Evolutionary conservation across 2,329 filamentous ascomycete genomes (phyloP).

Genomic region (Xylariaceae sp.): DNA sequence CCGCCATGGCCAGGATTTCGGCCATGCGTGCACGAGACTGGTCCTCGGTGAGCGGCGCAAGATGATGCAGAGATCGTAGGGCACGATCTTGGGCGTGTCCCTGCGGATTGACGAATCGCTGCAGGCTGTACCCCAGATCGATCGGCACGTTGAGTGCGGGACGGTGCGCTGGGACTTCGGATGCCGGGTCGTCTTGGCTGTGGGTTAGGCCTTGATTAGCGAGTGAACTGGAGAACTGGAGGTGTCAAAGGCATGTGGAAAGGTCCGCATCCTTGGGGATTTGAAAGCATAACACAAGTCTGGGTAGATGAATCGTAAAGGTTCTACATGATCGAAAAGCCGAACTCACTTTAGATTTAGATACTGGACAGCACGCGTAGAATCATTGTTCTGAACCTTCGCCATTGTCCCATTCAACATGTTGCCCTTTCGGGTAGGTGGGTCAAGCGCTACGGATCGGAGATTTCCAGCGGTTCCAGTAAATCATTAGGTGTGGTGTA

Average conservation of each 20-base stretch:
- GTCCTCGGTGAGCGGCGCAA: conserved; percentile 23
- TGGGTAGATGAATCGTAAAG: too few species aligned
- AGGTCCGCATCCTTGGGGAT: not conserved
- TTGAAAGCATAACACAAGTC: too few species aligned
- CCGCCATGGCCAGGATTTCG: conserved; percentile 16
- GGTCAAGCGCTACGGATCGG: not conserved
- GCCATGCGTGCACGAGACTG: conserved; percentile 28
- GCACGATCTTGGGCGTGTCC: conserved; percentile 23
- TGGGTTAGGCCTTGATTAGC: not conserved
- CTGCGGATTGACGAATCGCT: conserved; percentile 25
- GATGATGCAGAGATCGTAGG: conserved; percentile 18
- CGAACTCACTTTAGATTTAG: conserved; percentile 24
- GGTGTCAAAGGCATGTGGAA: not conserved
- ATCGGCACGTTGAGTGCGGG: conserved; percentile 22
- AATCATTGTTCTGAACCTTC: conserved; percentile 19
- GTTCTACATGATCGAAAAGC: not conserved
- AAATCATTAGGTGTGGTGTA: too few species aligned
- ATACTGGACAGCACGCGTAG: conserved; percentile 24
- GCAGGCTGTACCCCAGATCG: conserved; percentile 25
- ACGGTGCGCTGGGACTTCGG: conserved; percentile 12
- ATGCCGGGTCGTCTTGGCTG: conserved; percentile 16
- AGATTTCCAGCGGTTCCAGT: not conserved
- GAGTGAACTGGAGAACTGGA: not conserved
- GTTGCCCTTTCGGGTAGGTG: conserved; percentile 15
- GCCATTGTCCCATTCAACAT: conserved; percentile 17